Percentiles rank a stretch among this genome's conserved stretches.
Conservation (phyloP, 2,329 filamentous ascomycete species). For the Paracoccidioides lutzii region DNA sequence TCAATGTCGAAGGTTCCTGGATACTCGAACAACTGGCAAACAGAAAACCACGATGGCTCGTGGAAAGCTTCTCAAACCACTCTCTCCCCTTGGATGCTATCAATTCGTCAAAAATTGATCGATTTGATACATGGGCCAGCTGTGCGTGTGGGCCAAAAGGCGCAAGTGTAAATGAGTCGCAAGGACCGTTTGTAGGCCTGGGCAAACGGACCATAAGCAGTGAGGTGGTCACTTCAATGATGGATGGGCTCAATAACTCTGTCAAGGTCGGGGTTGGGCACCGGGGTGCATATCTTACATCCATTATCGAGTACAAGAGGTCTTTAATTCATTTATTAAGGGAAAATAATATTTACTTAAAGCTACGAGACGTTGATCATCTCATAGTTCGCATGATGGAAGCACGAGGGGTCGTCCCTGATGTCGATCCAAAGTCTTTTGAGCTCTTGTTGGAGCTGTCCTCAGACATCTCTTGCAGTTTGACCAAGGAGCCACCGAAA, state of each 20-base stretch:
- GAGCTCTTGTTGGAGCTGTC: slow-evolving; percentile 26
- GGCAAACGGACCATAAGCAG: slow-evolving; percentile 40
- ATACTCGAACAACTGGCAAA: slow-evolving; percentile 25
- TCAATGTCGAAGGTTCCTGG: slow-evolving; percentile 28
- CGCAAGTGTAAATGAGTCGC: slow-evolving; percentile 10
- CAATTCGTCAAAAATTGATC: slow-evolving; percentile 24
- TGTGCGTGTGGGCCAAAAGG: slow-evolving; percentile 13
- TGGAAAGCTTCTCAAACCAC: slow-evolving; percentile 29
- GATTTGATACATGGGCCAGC: slow-evolving; percentile 25
- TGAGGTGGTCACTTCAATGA: slow-evolving; percentile 44
- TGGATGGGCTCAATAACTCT: slow-evolving; percentile 39
- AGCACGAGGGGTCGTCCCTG: slow-evolving; percentile 33
- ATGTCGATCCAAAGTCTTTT: slow-evolving; percentile 33
- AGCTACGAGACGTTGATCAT: slow-evolving; percentile 23
- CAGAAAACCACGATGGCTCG: slow-evolving; percentile 24
- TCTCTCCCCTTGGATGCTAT: slow-evolving; percentile 17
- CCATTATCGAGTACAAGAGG: slow-evolving; percentile 19
- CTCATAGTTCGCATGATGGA: slow-evolving; percentile 40
- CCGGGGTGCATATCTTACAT: slow-evolving; percentile 18
- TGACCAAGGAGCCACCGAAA: background rate
- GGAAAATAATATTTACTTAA: slow-evolving; percentile 17
- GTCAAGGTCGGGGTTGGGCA: slow-evolving; percentile 30
- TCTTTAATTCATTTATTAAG: slow-evolving; percentile 33
- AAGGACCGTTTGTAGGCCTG: slow-evolving; percentile 27
- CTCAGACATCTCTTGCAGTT: background rate